Percentiles rank a stretch among this genome's conserved stretches.
Evolutionary conservation across 306 rosid species (phyloP).

Genomic region (Casuarina cunninghamiana): DNA sequence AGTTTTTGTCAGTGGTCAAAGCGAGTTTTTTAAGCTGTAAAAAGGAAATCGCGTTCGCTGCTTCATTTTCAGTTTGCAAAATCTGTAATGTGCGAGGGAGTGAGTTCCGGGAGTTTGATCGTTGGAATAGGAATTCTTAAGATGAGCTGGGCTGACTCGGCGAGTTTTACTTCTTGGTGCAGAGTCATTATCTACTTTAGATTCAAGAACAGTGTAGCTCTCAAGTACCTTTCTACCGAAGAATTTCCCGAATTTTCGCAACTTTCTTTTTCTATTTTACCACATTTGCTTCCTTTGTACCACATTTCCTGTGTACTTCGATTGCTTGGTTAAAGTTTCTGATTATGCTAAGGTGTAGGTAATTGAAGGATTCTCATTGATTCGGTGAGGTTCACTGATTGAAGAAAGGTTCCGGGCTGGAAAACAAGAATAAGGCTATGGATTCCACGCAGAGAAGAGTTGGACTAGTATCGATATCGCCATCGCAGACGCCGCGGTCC

Average conservation of each 20-base stretch:
- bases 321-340: not conserved
- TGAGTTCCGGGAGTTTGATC: not conserved
- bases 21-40: not conserved
- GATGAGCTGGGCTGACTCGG: constrained; percentile 18
- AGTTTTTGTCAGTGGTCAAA: not conserved
- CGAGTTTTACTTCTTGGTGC: constrained; percentile 16
- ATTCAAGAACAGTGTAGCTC: constrained; percentile 12
- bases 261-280: not conserved
- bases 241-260: not conserved
- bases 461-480: constrained; percentile 81
- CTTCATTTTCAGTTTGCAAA: constrained; percentile 14
- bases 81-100: constrained; percentile 1
- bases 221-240: constrained; percentile 3
- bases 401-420: constrained; percentile 18
- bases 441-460: constrained; percentile 72
- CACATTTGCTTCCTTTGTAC: not conserved
- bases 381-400: constrained; percentile 19
- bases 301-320: not conserved
- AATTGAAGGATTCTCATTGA: not conserved
- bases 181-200: constrained; percentile 5
- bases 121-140: not conserved
- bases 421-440: constrained; percentile 37
- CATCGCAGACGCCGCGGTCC: constrained; percentile 93
- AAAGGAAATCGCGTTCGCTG: not conserved
- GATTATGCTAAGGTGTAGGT: not conserved